phyloP scores from a whole-genome alignment of 2,329 filamentous ascomycete genomes.

The Gaeumannomyces sp. region DNA sequence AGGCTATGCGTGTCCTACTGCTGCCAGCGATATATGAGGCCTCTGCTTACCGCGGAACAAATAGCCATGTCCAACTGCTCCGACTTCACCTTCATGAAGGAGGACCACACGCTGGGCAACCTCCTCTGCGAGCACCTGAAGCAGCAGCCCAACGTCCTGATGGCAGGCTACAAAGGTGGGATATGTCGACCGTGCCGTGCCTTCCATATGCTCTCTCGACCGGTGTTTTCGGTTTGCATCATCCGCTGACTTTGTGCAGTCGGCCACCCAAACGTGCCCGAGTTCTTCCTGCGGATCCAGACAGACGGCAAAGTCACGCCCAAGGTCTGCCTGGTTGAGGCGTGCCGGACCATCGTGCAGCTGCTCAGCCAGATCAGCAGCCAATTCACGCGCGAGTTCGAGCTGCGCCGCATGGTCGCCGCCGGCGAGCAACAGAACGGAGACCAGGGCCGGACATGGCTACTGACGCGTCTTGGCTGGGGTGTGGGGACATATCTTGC shows the following conservation, averaged over 20 bases:
- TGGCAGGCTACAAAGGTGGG: conserved; percentile 86
- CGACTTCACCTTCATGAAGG: conserved; percentile 92
- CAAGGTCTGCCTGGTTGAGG: conserved; percentile 78
- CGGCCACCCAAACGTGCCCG: conserved; percentile 54
- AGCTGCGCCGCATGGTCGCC: conserved; percentile 77
- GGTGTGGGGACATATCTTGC: too few species aligned
- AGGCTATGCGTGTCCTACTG: background rate
- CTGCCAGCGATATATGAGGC: background rate
- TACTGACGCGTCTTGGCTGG: background rate
- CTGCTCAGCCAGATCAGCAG: conserved; percentile 74
- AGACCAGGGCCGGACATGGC: conserved; percentile 17
- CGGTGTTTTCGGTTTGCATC: background rate
- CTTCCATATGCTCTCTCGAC: background rate
- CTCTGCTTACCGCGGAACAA: background rate
- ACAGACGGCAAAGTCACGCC: conserved; percentile 84
- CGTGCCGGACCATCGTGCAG: conserved; percentile 75
- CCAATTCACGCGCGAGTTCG: conserved; percentile 89
- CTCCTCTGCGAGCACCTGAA: conserved; percentile 80
- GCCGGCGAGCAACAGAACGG: conserved; percentile 49
- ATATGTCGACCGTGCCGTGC: background rate
- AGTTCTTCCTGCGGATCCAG: conserved; percentile 71
- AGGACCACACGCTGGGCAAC: conserved; percentile 94
- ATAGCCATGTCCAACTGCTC: conserved; percentile 88
- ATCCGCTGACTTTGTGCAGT: conserved; percentile 29
- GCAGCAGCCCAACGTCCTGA: conserved; percentile 75